Evolutionary conservation across 139 green algal genomes (phyloP), one percentile per base, ranked within the genome.

Genomic region (Chlorella sp.): DNA sequence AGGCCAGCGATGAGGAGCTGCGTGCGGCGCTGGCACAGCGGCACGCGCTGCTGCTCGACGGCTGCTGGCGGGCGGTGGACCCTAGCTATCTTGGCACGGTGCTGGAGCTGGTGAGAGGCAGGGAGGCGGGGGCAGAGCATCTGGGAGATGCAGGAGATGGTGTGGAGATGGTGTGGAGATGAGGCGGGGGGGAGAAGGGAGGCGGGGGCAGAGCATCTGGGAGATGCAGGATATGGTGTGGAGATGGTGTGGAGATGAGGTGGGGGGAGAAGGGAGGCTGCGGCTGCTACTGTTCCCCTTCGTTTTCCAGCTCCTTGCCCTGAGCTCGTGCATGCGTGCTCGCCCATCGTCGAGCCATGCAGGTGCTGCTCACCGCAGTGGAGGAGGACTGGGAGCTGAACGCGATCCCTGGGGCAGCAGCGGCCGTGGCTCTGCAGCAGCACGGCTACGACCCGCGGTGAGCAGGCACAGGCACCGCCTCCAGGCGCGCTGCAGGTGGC

Each of bases 51-150:
- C 59, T 76, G 70, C 71, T 92, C 35, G 55, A 29, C 84, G 86
- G 87, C 50, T 53, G 69, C 33, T 75, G 55, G 25, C 63, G 86
- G 55, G 17, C 58, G 27, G 81, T 92, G 36, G 84, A 89, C 8
- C 11, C 35, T 0, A 56, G 8, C 14, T 86, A 90, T 75, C 78
- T 90, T 55, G 82, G 82, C 29, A 59, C 56, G 56, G 64, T 92
- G 72, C 84, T 92, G 63, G 77, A 92, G 75, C 56, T 89, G 73
- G 58, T n/a, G n/a, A n/a, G n/a, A n/a, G n/a, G n/a, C n/a, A n/a
- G n/a, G n/a, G n/a, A n/a, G n/a, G n/a, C n/a, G n/a, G n/a, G n/a
- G n/a, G n/a, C n/a, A n/a, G n/a, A n/a, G n/a, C n/a, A n/a, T n/a
- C n/a, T n/a, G n/a, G n/a, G n/a, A n/a, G n/a, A n/a, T n/a, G n/a